Evolutionary conservation across 371 early-diverging fungal genomes (phyloP), one percentile per base, ranked within the genome.

Genomic region (Mucor racemosus): DNA sequence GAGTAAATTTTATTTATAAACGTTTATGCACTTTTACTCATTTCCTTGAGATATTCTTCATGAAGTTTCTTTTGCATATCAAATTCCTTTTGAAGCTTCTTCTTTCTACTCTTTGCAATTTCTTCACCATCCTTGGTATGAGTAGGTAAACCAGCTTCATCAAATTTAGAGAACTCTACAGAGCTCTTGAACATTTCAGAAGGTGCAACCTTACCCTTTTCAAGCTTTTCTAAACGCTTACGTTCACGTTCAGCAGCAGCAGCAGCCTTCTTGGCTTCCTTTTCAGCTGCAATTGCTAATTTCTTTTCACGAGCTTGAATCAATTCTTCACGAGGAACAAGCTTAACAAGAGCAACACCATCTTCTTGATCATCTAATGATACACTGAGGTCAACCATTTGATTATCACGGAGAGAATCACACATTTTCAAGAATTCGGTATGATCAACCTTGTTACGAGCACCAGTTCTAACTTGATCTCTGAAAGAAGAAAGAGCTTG

Each of bases 291-390:
- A 4, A 82, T 82, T 62, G 85, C 81, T 44, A 79, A 33, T 71
- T 90, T 90, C 60, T 76, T 80, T 42, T 88, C 83, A 75, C 94
- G 73, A 75, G 85, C 82, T 80, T 91, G 77, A 58, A 88, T 77
- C 71, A 86, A 62, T 68, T 88, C 88, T 65, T 92, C 94, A 10
- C 87, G 86, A 64, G 93, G 90, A 10, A 93, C 90, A 53, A 97
- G 76, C 77, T 97, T 98, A 71, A 97, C 92, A 66, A 97, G 81
- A 1, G 98, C 96, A 46, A 82, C 88, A 53, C 96, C 97, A 76
- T 92, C 95, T 67, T 95, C 97, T 67, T 93, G 92, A 75, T 98
- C 99, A 69, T 97, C 99, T 62, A 98, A 79, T 3, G 90, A 80
- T 7, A 98, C 94, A 41, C 97, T 95, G 26, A 97, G 83, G 13